Evolutionary conservation across 805 yeast species (phyloP), one percentile per base, ranked within the genome.

Genomic region (Teunomyces panamensis): DNA sequence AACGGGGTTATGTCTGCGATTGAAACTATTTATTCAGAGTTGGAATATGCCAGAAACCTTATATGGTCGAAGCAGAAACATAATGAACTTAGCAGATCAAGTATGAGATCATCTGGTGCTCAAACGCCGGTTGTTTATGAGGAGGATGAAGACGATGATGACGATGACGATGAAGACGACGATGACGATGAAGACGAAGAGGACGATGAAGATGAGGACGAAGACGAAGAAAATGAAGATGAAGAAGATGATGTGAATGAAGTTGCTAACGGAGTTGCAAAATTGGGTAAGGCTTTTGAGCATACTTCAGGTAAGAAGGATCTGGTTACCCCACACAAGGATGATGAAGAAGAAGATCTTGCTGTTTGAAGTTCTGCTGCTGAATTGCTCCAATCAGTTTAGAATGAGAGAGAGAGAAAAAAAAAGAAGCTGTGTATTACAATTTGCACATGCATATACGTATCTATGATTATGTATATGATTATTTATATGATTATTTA

Each of bases 1-100:
- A 71, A 85, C 57, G 98, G 98, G 2, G 96, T 90, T 5, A 68
- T 68, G 24, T 74, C 73, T 13, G 97, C 97, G 0, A 81, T 92
- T 36, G 83, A 81, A 46, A 69, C 81, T 7, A 86, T 92, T n/a
- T 92, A 91, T 64, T 73, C 81, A 1, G 89, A 89, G 57, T 62
- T 89, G 62, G 90, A 84, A 44, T 91, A 91, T 63, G 87, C 96
- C 1, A 72, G 78, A 50, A 79, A 77, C 30, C 63, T 86, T 54
- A 77, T 82, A 20, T 48, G 73, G 29, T 67, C 71, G 33, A 83
- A 81, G 56, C 72, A 70, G 20, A 64, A 68, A 46, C 54, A 60
- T 43, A 65, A 64, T 42, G 73, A 71, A 44, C 47, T 50, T 28
- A 49, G 55, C 45, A 56, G 48, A 47, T 53, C 51, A 37, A 53